Conservation (phyloP, 129 eudicot genomes). For the Helichrysum umbraculigerum region DNA sequence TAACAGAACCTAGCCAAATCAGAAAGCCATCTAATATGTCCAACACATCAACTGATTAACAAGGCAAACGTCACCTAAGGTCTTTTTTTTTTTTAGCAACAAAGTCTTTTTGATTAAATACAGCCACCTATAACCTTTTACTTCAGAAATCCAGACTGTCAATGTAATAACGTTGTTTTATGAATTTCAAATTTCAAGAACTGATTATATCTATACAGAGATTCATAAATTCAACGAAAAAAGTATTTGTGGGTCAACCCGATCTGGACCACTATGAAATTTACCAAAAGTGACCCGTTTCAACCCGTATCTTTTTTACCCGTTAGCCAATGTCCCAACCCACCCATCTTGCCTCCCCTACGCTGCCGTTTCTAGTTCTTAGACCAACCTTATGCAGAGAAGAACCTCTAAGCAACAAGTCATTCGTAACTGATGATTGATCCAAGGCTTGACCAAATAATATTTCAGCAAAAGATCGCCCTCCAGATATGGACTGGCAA, state of each 20-base stretch:
- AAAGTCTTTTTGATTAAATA: not conserved
- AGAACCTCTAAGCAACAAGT: slow-evolving; percentile 65
- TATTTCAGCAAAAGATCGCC: slow-evolving; percentile 85
- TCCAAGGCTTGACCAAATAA: slow-evolving; percentile 55
- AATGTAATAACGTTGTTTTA: not conserved
- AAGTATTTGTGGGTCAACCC: not conserved
- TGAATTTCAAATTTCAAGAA: not conserved
- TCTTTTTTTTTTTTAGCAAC: not conserved
- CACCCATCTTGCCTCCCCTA: slow-evolving; percentile 2
- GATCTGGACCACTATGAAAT: not conserved
- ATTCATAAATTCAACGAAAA: not conserved
- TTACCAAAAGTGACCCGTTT: not conserved
- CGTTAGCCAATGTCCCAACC: not conserved
- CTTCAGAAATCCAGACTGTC: not conserved
- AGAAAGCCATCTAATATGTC: not conserved
- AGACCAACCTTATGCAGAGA: slow-evolving; percentile 83
- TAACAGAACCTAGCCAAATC: not conserved
- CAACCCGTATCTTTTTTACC: not conserved
- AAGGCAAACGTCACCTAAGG: not conserved
- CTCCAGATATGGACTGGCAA: slow-evolving; percentile 94
- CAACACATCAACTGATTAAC: not conserved
- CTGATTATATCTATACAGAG: not conserved
- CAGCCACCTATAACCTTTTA: not conserved
- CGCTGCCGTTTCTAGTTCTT: not conserved
- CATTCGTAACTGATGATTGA: slow-evolving; percentile 43